Percentiles rank a stretch among this genome's conserved stretches.
These are phyloP conservation scores for Vigna trinervia DNA, from an alignment of 306 rosid genomes.

Conservation along the genomic window DNA sequence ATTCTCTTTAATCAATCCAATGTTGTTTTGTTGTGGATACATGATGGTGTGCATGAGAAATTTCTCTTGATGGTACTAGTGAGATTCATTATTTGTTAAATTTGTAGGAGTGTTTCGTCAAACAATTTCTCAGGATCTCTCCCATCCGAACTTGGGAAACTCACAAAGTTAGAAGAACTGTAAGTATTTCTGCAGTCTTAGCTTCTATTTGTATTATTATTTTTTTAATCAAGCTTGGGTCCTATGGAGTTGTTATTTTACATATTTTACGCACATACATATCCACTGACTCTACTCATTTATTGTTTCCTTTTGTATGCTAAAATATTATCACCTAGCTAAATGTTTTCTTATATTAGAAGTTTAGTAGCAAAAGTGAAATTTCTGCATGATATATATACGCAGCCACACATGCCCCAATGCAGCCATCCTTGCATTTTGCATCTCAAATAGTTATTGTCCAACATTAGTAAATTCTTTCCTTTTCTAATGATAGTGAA, in stretches of 20 bases:
- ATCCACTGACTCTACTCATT: neutral
- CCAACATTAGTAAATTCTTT: neutral
- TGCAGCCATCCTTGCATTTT: slow-evolving; percentile 1
- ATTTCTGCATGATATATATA: neutral
- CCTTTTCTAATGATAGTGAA: neutral
- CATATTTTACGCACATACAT: too few relatives aligned
- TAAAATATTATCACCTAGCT: neutral
- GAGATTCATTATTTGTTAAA: slow-evolving; percentile 22
- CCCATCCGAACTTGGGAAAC: slow-evolving; percentile 75
- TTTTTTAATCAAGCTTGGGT: neutral
- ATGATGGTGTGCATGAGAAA: neutral
- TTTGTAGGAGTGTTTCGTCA: slow-evolving; percentile 55
- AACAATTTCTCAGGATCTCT: slow-evolving; percentile 82
- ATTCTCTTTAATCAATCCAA: neutral
- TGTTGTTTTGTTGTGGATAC: neutral
- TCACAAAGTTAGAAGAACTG: slow-evolving; percentile 60
- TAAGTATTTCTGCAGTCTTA: slow-evolving; percentile 46
- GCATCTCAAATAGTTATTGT: neutral
- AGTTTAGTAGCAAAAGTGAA: neutral
- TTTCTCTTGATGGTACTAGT: neutral
- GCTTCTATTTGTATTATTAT: neutral
- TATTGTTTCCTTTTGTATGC: neutral
- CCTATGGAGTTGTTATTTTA: neutral
- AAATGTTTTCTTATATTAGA: neutral
- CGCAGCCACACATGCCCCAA: neutral